Base-by-base conservation (phyloP, 768 basidiomycete species). In the Amanita muscaria region DNA sequence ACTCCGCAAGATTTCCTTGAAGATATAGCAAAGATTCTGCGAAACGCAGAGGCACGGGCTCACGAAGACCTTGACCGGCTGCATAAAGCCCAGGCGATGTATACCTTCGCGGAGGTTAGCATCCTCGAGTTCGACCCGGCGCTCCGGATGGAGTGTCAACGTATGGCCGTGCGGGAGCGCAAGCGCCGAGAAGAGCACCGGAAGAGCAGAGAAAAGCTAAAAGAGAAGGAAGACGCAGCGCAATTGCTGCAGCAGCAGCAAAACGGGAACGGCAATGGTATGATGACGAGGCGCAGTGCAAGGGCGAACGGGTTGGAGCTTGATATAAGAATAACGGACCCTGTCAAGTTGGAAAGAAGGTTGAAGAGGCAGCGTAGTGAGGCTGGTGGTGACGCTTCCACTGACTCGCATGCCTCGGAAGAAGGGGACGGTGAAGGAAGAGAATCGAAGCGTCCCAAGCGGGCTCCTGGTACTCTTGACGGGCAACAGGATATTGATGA, bases 1-100 rank as follows among this genome's bases (percentile, higher is more conserved):
- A 90, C 89, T 0, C 86, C 89, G 0, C 77, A 82, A 46, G 83
- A 88, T 44, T 96, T 99, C 69, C 73, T 97, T 6, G 76, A 81
- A 36, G 87, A 90, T 52, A 72, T 91, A 44, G 72, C 73, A 47
- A 85, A 82, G 64, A 88, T 90, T 50, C 80, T 88, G 15, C 79
- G 87, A 55, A 87, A 88, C 45, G 79, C 83, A 0, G 61, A 72
- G 18, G 66, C 77, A 14, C 72, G 77, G 16, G 56, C 68, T 18
- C 43, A 69, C 40, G 72, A 80, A 53, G 90, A 97, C 58, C 58
- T 64, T 12, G 94, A 97, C 5, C 72, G 88, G 32, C 60, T 88
- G 33, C 75, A 77, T 56, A 84, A 83, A 50, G 88, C 94, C 0
- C 84, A 89, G 49, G 83, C 88, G 30, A 89, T 99, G 89, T 77